Evolutionary conservation across 2,329 filamentous ascomycete species (phyloP), one percentile per base, ranked within the genome.

Genomic region (Neopestalotiopsis sp.): DNA sequence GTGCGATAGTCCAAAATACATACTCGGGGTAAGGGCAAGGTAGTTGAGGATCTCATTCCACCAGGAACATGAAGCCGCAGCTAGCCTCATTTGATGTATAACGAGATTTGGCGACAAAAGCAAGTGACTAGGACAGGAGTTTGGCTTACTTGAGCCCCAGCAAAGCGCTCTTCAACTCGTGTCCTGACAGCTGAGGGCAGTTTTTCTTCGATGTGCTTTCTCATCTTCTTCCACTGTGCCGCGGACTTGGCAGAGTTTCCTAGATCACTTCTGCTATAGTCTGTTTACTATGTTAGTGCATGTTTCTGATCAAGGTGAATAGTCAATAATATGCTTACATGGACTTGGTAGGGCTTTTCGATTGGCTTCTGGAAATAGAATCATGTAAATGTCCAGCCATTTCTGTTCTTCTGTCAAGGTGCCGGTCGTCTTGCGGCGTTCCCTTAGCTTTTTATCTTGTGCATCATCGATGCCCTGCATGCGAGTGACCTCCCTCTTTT

Each of bases 341-440:
- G 77, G 74, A 67, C 74, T 77, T 34, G 76, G 77, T 60, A 77
- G 66, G 2, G 74, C 72, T 13, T 75, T 72, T 3, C 62, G 70
- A 52, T 77, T 76, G 4, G 74, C 73, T 14, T 71, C 69, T 9
- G 77, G 77, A 42, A 78, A 78, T 3, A 78, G 70, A 30, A 78
- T 75, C 63, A 77, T 58, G 70, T 78, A 78, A 4, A 77, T 78
- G 1, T 78, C 76, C 40, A 65, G 73, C 77, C 77, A 78, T 63
- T 74, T 73, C 62, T 78, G 74, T 63, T 73, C 74, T 32, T 78
- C 76, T 1, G 74, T 74, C 66, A 72, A 70, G 32, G 70, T 71
- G 2, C 72, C 71, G 17, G 72, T 70, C 12, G 72, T 69, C 72
- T 70, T 74, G 67, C 76, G 77, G 10, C 76, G 70, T 66, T 74